A percentile compares a stretch with the other conserved stretches of the same genome.
These are phyloP conservation scores for Phalaenopsis equestris DNA, from an alignment of 106 monocot species.

Conservation along the genomic window DNA sequence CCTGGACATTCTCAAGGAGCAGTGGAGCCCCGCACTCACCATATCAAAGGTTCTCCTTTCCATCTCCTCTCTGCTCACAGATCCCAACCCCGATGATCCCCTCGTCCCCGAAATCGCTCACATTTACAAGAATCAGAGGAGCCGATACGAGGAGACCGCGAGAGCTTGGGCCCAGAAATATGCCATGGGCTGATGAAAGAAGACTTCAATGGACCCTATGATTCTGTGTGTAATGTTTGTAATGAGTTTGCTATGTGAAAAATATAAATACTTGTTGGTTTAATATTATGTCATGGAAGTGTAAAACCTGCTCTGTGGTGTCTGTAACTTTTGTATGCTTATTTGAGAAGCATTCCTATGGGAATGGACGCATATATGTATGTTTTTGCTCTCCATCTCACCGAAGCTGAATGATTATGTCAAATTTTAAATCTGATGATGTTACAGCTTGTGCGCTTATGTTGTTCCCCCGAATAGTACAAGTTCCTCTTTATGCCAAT, in stretches of 20 bases:
- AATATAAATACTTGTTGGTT: neutral
- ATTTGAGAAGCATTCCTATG: neutral
- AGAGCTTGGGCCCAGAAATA: slow-evolving; percentile 42
- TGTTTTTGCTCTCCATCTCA: neutral
- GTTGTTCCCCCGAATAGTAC: neutral
- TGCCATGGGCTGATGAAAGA: slow-evolving; percentile 26
- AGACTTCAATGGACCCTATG: neutral
- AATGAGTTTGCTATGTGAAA: neutral
- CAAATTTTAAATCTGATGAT: neutral
- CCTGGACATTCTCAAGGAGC: slow-evolving; percentile 67
- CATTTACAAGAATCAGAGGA: slow-evolving; percentile 28
- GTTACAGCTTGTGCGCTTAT: neutral
- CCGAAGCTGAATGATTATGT: neutral
- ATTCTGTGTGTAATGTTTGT: neutral
- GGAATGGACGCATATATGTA: neutral
- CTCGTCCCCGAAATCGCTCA: slow-evolving; percentile 42
- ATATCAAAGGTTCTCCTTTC: slow-evolving; percentile 42
- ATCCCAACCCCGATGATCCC: slow-evolving; percentile 39
- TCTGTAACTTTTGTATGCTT: neutral
- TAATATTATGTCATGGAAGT: neutral
- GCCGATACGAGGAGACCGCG: slow-evolving; percentile 32
- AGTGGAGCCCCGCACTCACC: slow-evolving; percentile 65
- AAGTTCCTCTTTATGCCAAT: no score
- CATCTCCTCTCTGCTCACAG: slow-evolving; percentile 15
- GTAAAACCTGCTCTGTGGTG: neutral